Percentiles rank a stretch among this genome's conserved stretches.
These are phyloP conservation scores for Aspergillus ibericus DNA, from an alignment of 2,329 filamentous ascomycete genomes.

Conservation along the genomic window DNA sequence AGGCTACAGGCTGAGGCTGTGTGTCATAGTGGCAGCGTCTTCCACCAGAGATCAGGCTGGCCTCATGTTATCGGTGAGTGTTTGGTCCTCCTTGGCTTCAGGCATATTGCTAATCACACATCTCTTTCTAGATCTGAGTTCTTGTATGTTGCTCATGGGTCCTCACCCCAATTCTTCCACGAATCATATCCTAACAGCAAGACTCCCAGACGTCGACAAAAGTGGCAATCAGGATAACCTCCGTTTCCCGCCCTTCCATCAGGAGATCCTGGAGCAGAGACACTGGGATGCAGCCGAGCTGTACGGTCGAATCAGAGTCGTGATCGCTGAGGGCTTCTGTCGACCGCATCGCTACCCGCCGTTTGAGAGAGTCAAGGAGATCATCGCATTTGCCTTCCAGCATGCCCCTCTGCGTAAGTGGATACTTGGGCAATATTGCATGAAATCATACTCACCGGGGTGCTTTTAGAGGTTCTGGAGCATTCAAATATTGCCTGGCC, in stretches of 20 bases:
- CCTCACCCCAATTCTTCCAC: conserved; percentile 39
- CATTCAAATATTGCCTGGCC: conserved; percentile 76
- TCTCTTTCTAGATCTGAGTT: conserved; percentile 34
- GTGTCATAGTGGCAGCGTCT: conserved; percentile 53
- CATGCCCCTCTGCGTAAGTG: conserved; percentile 73
- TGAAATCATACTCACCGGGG: conserved; percentile 13
- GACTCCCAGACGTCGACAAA: conserved; percentile 46
- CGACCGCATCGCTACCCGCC: conserved; percentile 49
- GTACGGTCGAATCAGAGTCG: conserved; percentile 71
- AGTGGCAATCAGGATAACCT: conserved; percentile 62
- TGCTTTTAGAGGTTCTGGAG: conserved; percentile 67
- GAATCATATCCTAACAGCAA: conserved; percentile 4
- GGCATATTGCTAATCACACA: background rate
- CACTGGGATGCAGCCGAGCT: conserved; percentile 72
- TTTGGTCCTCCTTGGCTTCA: conserved; percentile 1
- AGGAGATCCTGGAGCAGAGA: conserved; percentile 66
- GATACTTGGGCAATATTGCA: background rate
- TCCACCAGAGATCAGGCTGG: conserved; percentile 54
- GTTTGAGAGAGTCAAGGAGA: conserved; percentile 68
- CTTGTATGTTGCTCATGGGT: conserved; percentile 30
- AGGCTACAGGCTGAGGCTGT: background rate
- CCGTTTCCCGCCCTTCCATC: conserved; percentile 70
- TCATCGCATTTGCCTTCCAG: conserved; percentile 79
- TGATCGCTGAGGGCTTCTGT: conserved; percentile 72
- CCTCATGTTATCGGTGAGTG: conserved; percentile 54